Evolutionary conservation across 176 grass and related monocot genomes (phyloP).

Genomic region (Triticum timopheevii): DNA sequence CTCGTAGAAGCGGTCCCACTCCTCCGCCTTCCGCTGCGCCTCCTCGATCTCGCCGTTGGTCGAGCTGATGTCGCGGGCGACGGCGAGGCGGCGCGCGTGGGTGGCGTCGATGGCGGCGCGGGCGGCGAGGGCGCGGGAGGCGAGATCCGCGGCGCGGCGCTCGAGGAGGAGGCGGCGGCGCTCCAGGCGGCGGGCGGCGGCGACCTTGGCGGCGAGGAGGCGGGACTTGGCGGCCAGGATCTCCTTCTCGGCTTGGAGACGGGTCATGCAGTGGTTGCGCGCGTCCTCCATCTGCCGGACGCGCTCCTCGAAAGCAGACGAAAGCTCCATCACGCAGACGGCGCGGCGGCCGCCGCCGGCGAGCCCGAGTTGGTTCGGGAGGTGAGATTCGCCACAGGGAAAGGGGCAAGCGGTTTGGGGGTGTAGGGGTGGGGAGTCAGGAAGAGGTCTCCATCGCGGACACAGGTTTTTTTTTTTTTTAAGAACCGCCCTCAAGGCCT

Average conservation of each 20-base stretch:
- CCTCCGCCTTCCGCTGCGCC: constrained; percentile 44
- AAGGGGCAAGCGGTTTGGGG: neutral
- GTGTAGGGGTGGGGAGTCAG: no score
- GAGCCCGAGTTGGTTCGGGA: neutral
- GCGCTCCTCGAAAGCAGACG: constrained; percentile 70
- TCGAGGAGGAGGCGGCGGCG: constrained; percentile 75
- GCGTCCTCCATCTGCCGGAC: constrained; percentile 79
- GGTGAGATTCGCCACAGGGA: neutral
- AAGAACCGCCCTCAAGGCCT: no score
- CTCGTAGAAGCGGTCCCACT: constrained; percentile 64
- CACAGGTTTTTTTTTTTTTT: no score
- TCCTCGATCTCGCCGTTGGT: constrained; percentile 67
- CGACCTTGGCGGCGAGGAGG: constrained; percentile 47
- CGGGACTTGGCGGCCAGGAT: constrained; percentile 58
- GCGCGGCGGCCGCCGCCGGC: neutral
- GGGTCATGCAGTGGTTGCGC: constrained; percentile 63
- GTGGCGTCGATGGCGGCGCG: constrained; percentile 61
- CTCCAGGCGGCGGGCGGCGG: constrained; percentile 43
- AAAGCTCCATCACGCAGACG: constrained; percentile 51
- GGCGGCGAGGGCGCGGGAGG: constrained; percentile 55
- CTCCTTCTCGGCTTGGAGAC: constrained; percentile 81
- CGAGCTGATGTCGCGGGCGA: constrained; percentile 44
- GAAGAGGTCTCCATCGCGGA: no score
- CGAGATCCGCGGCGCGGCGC: constrained; percentile 54
- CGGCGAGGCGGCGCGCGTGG: constrained; percentile 28